Percentiles rank a stretch among this genome's conserved stretches.
Evolutionary conservation across 495 filamentous ascomycete species (phyloP).

Genomic region (Aspergillus ellipticus): DNA sequence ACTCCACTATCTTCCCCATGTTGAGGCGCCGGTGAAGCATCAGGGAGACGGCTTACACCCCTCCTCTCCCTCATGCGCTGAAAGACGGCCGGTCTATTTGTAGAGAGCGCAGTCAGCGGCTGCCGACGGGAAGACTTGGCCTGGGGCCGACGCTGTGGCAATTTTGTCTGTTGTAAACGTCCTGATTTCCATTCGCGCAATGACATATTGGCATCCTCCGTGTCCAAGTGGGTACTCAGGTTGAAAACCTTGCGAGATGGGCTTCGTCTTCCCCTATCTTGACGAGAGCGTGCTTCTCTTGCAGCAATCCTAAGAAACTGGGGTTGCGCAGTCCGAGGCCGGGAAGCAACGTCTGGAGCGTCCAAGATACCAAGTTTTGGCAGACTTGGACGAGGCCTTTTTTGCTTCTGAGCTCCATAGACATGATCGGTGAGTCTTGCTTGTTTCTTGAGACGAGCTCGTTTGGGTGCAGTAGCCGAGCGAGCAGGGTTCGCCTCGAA

Average conservation of each 20-base stretch:
- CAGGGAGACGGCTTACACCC: slow-evolving; percentile 1
- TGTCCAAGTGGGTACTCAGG: slow-evolving; percentile 68
- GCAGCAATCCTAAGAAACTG: slow-evolving; percentile 76
- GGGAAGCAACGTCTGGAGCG: slow-evolving; percentile 47
- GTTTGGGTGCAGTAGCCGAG: slow-evolving; percentile 22
- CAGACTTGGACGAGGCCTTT: slow-evolving; percentile 20
- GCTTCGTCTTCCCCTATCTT: slow-evolving; percentile 65
- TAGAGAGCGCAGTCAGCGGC: slow-evolving; percentile 19
- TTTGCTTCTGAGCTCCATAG: slow-evolving; percentile 28
- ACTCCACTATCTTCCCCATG: slow-evolving; percentile 1
- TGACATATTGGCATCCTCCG: slow-evolving; percentile 64
- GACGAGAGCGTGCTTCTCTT: slow-evolving; percentile 59
- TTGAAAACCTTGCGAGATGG: slow-evolving; percentile 72
- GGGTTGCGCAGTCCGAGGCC: slow-evolving; percentile 43
- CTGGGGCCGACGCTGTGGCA: slow-evolving; percentile 20
- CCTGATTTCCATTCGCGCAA: slow-evolving; percentile 76
- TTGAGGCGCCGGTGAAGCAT: background rate
- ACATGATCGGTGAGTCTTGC: slow-evolving; percentile 31
- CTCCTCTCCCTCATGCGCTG: slow-evolving; percentile 4
- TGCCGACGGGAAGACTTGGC: slow-evolving; percentile 10
- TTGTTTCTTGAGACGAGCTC: slow-evolving; percentile 28
- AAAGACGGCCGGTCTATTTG: slow-evolving; percentile 12
- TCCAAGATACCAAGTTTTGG: slow-evolving; percentile 72
- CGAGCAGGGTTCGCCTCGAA: slow-evolving; percentile 11
- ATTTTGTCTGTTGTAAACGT: slow-evolving; percentile 48